phyloP scores from a whole-genome alignment of 1,284 basidiomycete genomes.

The Sporisorium reilianum region DNA sequence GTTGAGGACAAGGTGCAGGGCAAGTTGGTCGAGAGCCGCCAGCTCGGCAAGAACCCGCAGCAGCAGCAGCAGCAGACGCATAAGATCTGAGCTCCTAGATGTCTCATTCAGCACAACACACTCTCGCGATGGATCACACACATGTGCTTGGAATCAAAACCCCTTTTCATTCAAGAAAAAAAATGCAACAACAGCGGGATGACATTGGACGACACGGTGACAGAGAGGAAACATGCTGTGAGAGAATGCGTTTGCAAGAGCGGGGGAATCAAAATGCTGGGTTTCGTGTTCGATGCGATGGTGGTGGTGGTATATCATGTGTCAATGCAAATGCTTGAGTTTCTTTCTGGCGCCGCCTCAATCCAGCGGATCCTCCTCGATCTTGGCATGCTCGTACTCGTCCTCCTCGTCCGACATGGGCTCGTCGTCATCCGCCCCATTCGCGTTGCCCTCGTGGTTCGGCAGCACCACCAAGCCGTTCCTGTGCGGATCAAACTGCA shows the following conservation, averaged over 20 bases:
- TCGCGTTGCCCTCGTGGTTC: constrained; percentile 76
- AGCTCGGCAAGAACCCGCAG: constrained; percentile 62
- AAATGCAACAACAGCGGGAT: no score
- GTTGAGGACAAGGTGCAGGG: constrained; percentile 72
- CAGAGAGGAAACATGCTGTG: background rate
- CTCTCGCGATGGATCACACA: no score
- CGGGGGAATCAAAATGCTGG: background rate
- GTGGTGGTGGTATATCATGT: background rate
- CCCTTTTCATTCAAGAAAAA: no score
- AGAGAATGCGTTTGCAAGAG: no score
- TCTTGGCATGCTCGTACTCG: constrained; percentile 46
- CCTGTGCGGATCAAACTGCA: constrained; percentile 84
- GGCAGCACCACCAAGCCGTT: constrained; percentile 85
- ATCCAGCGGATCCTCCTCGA: constrained; percentile 59
- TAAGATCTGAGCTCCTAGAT: constrained; percentile 31
- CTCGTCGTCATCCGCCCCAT: constrained; percentile 51
- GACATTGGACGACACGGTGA: no score
- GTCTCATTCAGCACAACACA: no score
- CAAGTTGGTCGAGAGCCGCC: constrained; percentile 71
- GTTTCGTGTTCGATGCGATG: constrained; percentile 1
- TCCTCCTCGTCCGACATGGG: constrained; percentile 65
- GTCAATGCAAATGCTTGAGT: no score
- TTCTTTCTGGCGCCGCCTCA: constrained; percentile 21
- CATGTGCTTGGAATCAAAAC: no score
- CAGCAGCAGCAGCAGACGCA: constrained; percentile 15